Conservation (phyloP, 768 basidiomycete genomes). For the Sistotremastrum niveocremeum region DNA sequence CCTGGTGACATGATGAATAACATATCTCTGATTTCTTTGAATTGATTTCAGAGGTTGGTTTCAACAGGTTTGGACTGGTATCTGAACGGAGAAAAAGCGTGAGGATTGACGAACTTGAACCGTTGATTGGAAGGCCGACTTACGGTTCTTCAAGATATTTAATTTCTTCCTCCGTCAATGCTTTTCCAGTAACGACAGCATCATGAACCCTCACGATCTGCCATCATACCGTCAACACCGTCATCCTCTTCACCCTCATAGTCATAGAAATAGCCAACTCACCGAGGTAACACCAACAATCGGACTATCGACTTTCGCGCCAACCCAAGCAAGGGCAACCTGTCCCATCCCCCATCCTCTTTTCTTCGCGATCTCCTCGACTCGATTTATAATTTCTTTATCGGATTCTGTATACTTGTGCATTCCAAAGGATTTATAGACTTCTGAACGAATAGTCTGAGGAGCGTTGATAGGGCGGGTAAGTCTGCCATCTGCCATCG, state of each 20-base stretch:
- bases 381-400: constrained; percentile 23
- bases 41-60: too few relatives aligned
- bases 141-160: constrained; percentile 28
- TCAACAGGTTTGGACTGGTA: too few relatives aligned
- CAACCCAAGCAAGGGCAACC: constrained; percentile 30
- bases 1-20: too few relatives aligned
- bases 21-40: too few relatives aligned
- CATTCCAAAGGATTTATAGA: constrained; percentile 9
- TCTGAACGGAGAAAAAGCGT: too few relatives aligned
- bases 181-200: constrained; percentile 1
- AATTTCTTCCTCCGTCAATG: constrained; percentile 29
- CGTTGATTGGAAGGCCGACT: neutral
- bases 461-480: constrained; percentile 20
- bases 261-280: neutral
- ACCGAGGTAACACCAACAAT: constrained; percentile 29
- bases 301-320: constrained; percentile 28
- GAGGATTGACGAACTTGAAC: too few relatives aligned
- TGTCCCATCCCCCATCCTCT: constrained; percentile 29
- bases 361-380: constrained; percentile 28
- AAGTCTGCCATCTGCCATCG: constrained; percentile 27
- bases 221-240: neutral
- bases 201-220: neutral
- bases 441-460: constrained; percentile 11
- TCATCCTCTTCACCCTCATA: neutral
- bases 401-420: constrained; percentile 14